Base-by-base conservation (phyloP, 108 stramenopile genomes). In the Cylindrotheca fusiformis region DNA sequence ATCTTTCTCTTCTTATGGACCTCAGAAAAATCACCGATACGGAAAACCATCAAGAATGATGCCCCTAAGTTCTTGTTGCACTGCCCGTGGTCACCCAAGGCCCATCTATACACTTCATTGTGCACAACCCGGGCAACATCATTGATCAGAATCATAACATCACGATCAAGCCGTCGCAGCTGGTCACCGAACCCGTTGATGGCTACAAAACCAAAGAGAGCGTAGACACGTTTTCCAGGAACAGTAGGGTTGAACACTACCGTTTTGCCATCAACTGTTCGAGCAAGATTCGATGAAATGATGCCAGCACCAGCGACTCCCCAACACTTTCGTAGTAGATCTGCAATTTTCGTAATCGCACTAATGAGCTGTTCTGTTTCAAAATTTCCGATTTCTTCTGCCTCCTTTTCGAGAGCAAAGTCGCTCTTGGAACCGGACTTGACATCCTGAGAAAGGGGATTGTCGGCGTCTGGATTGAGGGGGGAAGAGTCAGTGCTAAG, bases 31-130 rank as follows among this genome's bases (percentile, higher is more conserved):
- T 80, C 71, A 25, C 93, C 93, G 31, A 98, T 85, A 29, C 90
- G 85, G 67, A 87, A 94, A 3, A 95, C 93, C 80, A 98, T 88
- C 26, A 98, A 75, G 66, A 98, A 98, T n/a, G 95, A 80, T 19
- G 80, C 71, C 14, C 97, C 97, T 32, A 98, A 87, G 79, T 98
- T 98, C 77, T 97, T 97, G 75, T 98, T 98, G 65, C 96, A 95
- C 52, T 95, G 92, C 0, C 97, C 97, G 18, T 74, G 80, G 58
- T 94, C 81, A 47, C 85, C 85, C 32, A 90, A 75, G 10, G 79
- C 90, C 94, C 96, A 96, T 33, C 92, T 74, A 67, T 89, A 94
- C 2, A 90, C 81, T 63, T 95, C 93, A 53, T 81, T 82, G 69
- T 98, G 98, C 29, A 98, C 78, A 22, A 98, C 86, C 26, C 68